phyloP scores from a whole-genome alignment of 129 eudicot species.

The Flaveria brownii region DNA sequence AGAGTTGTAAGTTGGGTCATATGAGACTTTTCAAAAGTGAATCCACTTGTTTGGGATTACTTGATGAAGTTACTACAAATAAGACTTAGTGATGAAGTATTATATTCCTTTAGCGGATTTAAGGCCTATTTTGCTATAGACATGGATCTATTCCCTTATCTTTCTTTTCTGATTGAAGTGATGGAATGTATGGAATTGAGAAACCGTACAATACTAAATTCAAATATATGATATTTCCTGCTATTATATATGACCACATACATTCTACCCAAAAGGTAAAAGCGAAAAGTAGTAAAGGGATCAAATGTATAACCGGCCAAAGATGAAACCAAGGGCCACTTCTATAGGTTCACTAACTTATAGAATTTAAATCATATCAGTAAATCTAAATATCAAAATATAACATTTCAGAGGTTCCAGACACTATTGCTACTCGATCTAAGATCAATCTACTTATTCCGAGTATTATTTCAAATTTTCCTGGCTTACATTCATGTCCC shows the following conservation, averaged over 20 bases:
- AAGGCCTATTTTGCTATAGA: neutral
- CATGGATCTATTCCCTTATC: slow-evolving; percentile 17
- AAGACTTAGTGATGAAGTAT: neutral
- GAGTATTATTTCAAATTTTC: no score
- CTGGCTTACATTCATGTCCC: neutral
- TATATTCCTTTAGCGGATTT: neutral
- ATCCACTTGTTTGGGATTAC: neutral
- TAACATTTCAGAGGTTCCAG: neutral
- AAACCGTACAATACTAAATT: slow-evolving; percentile 10
- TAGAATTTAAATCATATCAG: neutral
- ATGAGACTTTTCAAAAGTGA: no score
- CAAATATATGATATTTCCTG: slow-evolving; percentile 7
- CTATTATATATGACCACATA: slow-evolving; percentile 26
- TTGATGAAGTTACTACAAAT: neutral
- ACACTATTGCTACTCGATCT: no score
- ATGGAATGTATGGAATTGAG: neutral
- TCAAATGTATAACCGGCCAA: slow-evolving; percentile 21
- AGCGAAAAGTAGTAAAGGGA: slow-evolving; percentile 1
- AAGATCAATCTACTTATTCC: no score
- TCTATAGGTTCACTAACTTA: slow-evolving; percentile 28
- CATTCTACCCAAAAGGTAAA: neutral
- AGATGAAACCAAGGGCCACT: slow-evolving; percentile 26
- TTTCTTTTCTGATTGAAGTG: slow-evolving; percentile 10
- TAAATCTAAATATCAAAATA: neutral
- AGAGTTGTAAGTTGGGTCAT: no score